Base-by-base conservation (phyloP, 805 yeast genomes). In the Starmerella kuoi region DNA sequence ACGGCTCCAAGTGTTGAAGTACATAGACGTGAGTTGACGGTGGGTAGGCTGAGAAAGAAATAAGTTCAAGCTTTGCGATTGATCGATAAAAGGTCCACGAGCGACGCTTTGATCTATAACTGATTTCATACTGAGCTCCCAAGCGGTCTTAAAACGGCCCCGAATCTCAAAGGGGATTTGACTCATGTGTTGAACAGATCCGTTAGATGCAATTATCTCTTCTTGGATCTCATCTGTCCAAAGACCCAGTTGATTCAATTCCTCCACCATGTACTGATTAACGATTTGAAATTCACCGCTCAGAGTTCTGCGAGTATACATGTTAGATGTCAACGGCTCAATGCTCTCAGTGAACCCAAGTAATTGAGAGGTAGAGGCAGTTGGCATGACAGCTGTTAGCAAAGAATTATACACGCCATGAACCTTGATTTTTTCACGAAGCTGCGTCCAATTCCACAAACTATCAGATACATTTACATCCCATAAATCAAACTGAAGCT, bases 11-110 rank as follows among this genome's bases (percentile, higher is more conserved):
- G 95, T 95, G 59, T 88, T 85, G 69, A 88, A 88, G 61, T 88
- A 97, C 95, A 91, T 88, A 46, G 88, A 76, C 4, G 97, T 88
- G 58, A 88, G 70, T 61, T 88, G 88, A 50, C 94, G 87, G 80
- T 80, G 79, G 2, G 95, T 83, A 44, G 95, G 95, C 50, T 76
- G 78, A 55, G 73, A 73, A 61, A 91, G 67, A 63, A 82, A 88
- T 46, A 88, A 74, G 60, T 87, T 88, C 72, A 91, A 66, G 36
- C 91, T 79, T 65, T 88, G 97, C n/a, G 95, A 83, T 64, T 91
- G 97, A 53, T 74, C 79, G 44, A 79, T 66, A 53, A 70, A 79
- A 4, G 79, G 74, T 20, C 77, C 79, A 53, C 83, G 67, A 55
- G 70, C 87, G 3, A 79, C 79, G 17, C 93, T 82, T 80, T 85